These are phyloP conservation scores for Pestalotiopsis sp. DNA, from an alignment of 2,329 filamentous ascomycete genomes.

Conservation along the genomic window DNA sequence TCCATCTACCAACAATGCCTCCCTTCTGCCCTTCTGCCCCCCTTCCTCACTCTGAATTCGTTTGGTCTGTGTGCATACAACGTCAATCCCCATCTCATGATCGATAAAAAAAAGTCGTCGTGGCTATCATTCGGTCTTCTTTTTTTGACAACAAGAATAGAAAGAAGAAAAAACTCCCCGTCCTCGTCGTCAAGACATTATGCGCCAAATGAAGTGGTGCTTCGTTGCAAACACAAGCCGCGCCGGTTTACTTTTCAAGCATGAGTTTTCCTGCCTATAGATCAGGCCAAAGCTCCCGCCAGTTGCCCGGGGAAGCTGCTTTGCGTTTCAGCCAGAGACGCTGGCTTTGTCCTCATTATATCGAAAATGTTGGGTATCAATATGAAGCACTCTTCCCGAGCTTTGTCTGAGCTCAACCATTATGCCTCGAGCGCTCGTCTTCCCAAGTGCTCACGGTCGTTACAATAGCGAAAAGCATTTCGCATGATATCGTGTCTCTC, in stretches of 20 bases:
- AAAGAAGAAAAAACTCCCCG: too few species aligned
- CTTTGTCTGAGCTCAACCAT: not conserved
- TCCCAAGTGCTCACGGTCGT: not conserved
- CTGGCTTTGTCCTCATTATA: not conserved
- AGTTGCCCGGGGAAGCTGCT: not conserved
- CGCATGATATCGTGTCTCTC: not conserved
- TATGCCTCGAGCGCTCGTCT: not conserved
- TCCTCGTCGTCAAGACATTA: too few species aligned
- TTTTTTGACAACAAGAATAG: not conserved
- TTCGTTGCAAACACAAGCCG: too few species aligned
- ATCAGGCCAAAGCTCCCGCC: not conserved
- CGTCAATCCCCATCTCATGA: not conserved
- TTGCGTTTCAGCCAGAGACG: not conserved
- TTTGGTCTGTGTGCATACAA: not conserved
- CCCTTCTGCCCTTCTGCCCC: too few species aligned
- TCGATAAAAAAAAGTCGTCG: not conserved
- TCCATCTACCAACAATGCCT: constrained; percentile 1
- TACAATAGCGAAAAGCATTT: not conserved
- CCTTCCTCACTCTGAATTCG: not conserved
- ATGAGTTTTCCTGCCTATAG: too few species aligned
- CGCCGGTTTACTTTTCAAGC: too few species aligned
- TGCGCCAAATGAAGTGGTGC: too few species aligned
- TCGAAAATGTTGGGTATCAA: constrained; percentile 2
- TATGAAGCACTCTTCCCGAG: not conserved
- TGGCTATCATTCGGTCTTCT: not conserved